Evolutionary conservation across 2,329 filamentous ascomycete species (phyloP).

Genomic region (Nemania serpens): DNA sequence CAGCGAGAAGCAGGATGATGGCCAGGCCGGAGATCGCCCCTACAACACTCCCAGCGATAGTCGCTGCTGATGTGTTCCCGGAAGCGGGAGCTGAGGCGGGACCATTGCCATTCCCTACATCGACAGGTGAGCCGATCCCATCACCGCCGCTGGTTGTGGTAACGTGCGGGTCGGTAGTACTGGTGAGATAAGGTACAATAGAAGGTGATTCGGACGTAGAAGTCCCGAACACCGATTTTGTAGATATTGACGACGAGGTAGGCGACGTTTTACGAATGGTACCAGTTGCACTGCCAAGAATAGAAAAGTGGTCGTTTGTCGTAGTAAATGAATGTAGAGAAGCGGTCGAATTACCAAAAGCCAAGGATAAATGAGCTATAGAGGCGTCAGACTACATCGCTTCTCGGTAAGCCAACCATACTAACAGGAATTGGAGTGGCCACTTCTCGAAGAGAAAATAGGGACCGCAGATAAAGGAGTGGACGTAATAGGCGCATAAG

Average conservation of each 20-base stretch:
- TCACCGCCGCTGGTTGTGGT: conserved; percentile 33
- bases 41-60: conserved; percentile 60
- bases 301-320: conserved; percentile 28
- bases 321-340: conserved; percentile 34
- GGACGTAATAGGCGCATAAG: conserved; percentile 41
- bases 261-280: conserved; percentile 22
- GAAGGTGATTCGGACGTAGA: conserved; percentile 26
- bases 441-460: conserved; percentile 38
- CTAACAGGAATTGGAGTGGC: conserved; percentile 37
- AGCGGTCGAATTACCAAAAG: conserved; percentile 30
- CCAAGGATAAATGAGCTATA: conserved; percentile 31
- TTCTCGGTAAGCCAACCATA: neutral
- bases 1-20: conserved; percentile 57
- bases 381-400: conserved; percentile 10
- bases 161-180: conserved; percentile 23
- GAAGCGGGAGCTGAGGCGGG: conserved; percentile 10
- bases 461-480: conserved; percentile 39
- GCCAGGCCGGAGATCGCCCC: conserved; percentile 63
- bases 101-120: conserved; percentile 1
- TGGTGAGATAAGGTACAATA: conserved; percentile 20
- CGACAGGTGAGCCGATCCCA: conserved; percentile 31
- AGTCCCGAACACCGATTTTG: conserved; percentile 14
- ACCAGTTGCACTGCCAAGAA: conserved; percentile 14
- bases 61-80: conserved; percentile 36
- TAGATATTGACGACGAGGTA: conserved; percentile 17